phyloP scores from a whole-genome alignment of 1,139 yeast species.

The Kodamaea anthophila region DNA sequence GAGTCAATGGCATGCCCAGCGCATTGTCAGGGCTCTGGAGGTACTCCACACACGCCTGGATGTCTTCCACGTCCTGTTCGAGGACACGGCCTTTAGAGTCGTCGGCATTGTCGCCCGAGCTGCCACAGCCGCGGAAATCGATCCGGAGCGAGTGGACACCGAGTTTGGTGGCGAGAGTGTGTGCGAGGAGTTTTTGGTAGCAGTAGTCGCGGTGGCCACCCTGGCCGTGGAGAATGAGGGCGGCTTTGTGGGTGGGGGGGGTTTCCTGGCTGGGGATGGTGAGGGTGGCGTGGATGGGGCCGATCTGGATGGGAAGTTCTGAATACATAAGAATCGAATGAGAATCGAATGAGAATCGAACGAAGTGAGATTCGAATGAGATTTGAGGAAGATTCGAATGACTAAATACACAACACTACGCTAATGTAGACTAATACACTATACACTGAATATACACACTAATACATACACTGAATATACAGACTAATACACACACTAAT shows the following conservation, averaged over 20 bases:
- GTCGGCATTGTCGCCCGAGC: conserved; percentile 52
- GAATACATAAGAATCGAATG: too few species aligned
- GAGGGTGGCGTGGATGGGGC: too few species aligned
- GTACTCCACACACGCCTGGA: conserved; percentile 48
- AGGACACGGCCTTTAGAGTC: conserved; percentile 48
- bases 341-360: too few species aligned
- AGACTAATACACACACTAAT: too few species aligned
- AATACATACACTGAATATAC: too few species aligned
- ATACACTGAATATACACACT: too few species aligned
- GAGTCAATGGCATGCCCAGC: conserved; percentile 32
- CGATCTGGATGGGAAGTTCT: too few species aligned
- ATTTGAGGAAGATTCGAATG: too few species aligned
- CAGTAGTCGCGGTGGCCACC: conserved; percentile 81
- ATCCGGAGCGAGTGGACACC: conserved; percentile 67
- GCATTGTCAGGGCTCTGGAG: conserved; percentile 34
- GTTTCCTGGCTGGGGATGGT: conserved; percentile 23
- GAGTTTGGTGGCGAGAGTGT: conserved; percentile 47
- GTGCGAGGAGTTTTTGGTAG: conserved; percentile 62
- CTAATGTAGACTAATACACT: too few species aligned
- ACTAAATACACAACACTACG: too few species aligned
- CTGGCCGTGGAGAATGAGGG: conserved; percentile 61
- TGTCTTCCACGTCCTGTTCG: conserved; percentile 61
- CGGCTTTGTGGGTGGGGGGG: conserved; percentile 36
- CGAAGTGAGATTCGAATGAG: too few species aligned
- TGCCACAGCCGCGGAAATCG: conserved; percentile 85